Percentiles rank a stretch among this genome's conserved stretches.
Conservation (phyloP, 139 green algal genomes). For the Gonium pectorale region DNA sequence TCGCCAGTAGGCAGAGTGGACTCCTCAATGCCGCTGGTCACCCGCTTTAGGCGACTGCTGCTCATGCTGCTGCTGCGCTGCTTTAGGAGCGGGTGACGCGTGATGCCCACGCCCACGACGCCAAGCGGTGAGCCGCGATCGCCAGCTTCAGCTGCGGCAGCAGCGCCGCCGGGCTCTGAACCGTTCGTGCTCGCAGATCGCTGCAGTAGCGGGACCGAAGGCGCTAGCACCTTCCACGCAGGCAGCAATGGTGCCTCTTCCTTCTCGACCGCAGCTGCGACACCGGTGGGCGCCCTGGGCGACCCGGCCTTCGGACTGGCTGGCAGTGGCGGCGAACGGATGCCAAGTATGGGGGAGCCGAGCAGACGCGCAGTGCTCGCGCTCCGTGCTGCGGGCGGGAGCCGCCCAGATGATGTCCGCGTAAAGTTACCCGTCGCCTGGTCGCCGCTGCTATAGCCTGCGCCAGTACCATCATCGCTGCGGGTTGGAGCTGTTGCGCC, state of each 20-base stretch:
- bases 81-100: not conserved
- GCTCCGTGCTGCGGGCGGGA: conserved; percentile 12
- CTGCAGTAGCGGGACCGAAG: not conserved
- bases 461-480: not conserved
- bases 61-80: conserved; percentile 21
- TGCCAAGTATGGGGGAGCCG: conserved; percentile 20
- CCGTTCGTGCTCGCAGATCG: too few species aligned
- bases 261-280: too few species aligned
- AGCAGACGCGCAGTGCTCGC: conserved; percentile 10
- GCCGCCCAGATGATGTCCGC: not conserved
- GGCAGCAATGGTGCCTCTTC: conserved; percentile 5
- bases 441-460: not conserved
- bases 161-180: too few species aligned
- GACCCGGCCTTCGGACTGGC: too few species aligned
- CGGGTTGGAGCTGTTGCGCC: not conserved
- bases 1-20: too few species aligned
- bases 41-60: conserved; percentile 10
- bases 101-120: too few species aligned
- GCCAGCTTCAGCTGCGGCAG: too few species aligned
- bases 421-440: too few species aligned
- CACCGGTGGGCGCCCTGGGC: too few species aligned
- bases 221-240: conserved; percentile 36
- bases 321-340: not conserved
- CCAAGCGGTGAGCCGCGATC: too few species aligned
- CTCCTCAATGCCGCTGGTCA: conserved; percentile 2